Conservation (phyloP, 2,329 filamentous ascomycete species). For the Verticillium nubilum region DNA sequence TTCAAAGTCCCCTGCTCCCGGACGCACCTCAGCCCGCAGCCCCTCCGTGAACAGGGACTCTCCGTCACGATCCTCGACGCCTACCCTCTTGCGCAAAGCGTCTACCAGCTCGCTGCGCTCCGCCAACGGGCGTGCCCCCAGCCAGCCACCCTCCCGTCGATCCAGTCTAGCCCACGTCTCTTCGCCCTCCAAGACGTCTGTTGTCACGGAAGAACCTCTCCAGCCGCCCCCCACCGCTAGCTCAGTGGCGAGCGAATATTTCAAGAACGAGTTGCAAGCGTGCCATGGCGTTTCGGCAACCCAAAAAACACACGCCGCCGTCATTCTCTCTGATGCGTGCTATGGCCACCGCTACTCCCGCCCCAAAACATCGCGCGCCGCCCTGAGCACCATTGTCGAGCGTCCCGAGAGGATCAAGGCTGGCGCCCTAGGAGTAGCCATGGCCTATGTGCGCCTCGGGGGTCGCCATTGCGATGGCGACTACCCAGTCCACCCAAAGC, state of each 20-base stretch:
- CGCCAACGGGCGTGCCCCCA: slow-evolving; percentile 29
- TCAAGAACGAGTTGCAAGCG: slow-evolving; percentile 61
- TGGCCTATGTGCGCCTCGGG: slow-evolving; percentile 87
- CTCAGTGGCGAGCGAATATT: slow-evolving; percentile 61
- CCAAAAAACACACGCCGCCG: slow-evolving; percentile 58
- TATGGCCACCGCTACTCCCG: slow-evolving; percentile 91
- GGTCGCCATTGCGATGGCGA: slow-evolving; percentile 68
- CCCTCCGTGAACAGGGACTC: slow-evolving; percentile 36
- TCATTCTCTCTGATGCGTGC: slow-evolving; percentile 87
- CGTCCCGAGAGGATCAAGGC: slow-evolving; percentile 87
- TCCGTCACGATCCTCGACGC: slow-evolving; percentile 35
- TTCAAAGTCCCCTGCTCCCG: slow-evolving; percentile 33
- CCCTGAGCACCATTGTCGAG: slow-evolving; percentile 81
- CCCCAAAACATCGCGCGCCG: slow-evolving; percentile 66
- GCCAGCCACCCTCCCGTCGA: slow-evolving; percentile 37
- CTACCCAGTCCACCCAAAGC: slow-evolving; percentile 60
- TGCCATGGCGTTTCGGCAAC: slow-evolving; percentile 46
- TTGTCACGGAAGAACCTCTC: slow-evolving; percentile 28
- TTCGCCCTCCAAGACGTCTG: slow-evolving; percentile 32
- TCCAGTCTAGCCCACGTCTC: slow-evolving; percentile 40
- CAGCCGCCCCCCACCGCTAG: slow-evolving; percentile 39
- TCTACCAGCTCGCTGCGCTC: slow-evolving; percentile 54
- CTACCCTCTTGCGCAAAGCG: slow-evolving; percentile 48
- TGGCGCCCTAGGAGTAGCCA: slow-evolving; percentile 72
- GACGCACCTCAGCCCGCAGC: slow-evolving; percentile 32